Evolutionary conservation across 345 rosid species (phyloP).

Genomic region (Arabidopsis suecica): DNA sequence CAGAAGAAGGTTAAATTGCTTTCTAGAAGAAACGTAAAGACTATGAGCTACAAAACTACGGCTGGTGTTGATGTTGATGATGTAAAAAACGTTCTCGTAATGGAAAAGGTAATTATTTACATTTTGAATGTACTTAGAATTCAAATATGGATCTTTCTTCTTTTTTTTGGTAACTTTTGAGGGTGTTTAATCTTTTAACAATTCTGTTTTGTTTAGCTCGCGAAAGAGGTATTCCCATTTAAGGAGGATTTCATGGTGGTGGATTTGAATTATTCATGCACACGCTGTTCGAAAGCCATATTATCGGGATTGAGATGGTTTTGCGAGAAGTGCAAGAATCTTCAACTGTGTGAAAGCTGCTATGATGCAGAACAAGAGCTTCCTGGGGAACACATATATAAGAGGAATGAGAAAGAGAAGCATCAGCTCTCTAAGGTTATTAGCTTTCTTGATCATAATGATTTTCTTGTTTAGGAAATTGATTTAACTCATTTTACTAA

Average conservation of each 20-base stretch:
- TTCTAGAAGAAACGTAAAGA: slow-evolving; percentile 41
- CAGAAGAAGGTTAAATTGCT: slow-evolving; percentile 40
- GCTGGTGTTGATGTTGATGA: slow-evolving; percentile 39
- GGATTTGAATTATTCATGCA: slow-evolving; percentile 62
- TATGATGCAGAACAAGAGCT: slow-evolving; percentile 46
- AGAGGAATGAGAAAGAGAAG: slow-evolving; percentile 45
- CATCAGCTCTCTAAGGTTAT: slow-evolving; percentile 61
- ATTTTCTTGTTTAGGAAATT: slow-evolving; percentile 14
- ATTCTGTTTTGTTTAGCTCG: slow-evolving; percentile 52
- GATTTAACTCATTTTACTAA: background rate
- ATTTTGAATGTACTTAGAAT: background rate
- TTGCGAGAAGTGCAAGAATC: slow-evolving; percentile 65
- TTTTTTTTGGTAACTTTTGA: background rate
- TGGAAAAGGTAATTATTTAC: slow-evolving; percentile 51
- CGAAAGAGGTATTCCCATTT: slow-evolving; percentile 45
- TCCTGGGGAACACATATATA: slow-evolving; percentile 42
- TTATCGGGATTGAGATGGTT: slow-evolving; percentile 61
- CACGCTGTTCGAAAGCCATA: slow-evolving; percentile 53
- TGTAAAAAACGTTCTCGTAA: slow-evolving; percentile 53
- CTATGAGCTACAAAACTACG: slow-evolving; percentile 24
- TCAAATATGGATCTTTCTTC: background rate
- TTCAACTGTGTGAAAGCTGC: slow-evolving; percentile 74
- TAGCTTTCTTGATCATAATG: background rate
- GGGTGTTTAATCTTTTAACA: slow-evolving; percentile 25
- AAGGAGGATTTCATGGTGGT: slow-evolving; percentile 70